Evolutionary conservation across 768 basidiomycete species (phyloP).

Genomic region (Aureoboletus auriporus): DNA sequence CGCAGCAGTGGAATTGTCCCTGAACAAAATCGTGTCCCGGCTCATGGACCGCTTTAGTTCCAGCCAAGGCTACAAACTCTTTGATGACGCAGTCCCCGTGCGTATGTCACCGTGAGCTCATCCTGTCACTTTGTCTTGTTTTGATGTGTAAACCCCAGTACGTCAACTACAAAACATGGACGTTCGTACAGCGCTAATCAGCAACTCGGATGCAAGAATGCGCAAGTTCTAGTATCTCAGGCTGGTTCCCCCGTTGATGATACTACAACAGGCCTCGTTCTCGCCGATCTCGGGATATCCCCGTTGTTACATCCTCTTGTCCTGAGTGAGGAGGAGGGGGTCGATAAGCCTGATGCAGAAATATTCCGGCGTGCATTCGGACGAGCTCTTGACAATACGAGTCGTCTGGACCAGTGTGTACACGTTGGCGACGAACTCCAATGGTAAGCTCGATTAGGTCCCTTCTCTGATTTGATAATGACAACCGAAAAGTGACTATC

Average conservation of each 20-base stretch:
- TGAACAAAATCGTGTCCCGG: conserved; percentile 52
- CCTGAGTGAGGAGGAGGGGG: conserved; percentile 65
- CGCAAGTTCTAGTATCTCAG: conserved; percentile 40
- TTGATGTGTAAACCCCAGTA: conserved; percentile 33
- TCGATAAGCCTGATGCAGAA: conserved; percentile 62
- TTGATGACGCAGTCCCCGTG: conserved; percentile 51
- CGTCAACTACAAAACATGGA: conserved; percentile 40
- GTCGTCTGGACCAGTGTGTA: conserved; percentile 38
- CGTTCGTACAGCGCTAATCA: conserved; percentile 56
- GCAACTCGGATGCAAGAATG: conserved; percentile 72
- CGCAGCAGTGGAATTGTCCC: conserved; percentile 50
- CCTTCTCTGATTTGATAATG: background rate
- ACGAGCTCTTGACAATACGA: background rate
- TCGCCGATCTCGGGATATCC: conserved; percentile 59
- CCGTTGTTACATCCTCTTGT: conserved; percentile 48
- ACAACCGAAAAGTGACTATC: conserved; percentile 51
- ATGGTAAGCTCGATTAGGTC: conserved; percentile 40
- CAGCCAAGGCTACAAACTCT: conserved; percentile 61
- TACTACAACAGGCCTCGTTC: conserved; percentile 37
- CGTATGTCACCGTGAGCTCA: conserved; percentile 21
- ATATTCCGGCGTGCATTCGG: conserved; percentile 51
- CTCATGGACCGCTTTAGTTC: conserved; percentile 71
- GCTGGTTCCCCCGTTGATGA: conserved; percentile 1
- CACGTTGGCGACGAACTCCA: conserved; percentile 76
- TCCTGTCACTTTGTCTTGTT: background rate